Percentiles rank a stretch among this genome's conserved stretches.
Evolutionary conservation across 768 basidiomycete genomes (phyloP).

Genomic region (Russula foetens): DNA sequence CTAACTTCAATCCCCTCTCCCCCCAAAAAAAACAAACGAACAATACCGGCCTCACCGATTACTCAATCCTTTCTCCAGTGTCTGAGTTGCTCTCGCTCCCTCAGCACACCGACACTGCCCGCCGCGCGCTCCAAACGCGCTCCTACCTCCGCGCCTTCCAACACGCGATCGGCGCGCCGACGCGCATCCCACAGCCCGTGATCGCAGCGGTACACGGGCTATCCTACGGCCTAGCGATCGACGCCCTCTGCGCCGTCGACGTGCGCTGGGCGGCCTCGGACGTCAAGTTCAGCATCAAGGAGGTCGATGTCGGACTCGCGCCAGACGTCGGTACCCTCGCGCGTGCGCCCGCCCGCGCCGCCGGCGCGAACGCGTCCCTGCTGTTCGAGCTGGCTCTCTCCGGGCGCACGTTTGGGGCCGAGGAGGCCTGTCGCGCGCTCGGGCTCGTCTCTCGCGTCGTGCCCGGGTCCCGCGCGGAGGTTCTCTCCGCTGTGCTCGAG

Average conservation of each 20-base stretch:
- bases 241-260: slow-evolving; percentile 71
- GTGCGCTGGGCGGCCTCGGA: slow-evolving; percentile 64
- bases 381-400: slow-evolving; percentile 73
- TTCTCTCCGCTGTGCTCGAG: slow-evolving; percentile 55
- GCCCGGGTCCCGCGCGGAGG: slow-evolving; percentile 54
- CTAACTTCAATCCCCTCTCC: no score
- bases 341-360: slow-evolving; percentile 57
- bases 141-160: slow-evolving; percentile 55
- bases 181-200: slow-evolving; percentile 67
- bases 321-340: slow-evolving; percentile 86
- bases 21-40: no score
- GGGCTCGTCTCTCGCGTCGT: slow-evolving; percentile 68
- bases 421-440: slow-evolving; percentile 51
- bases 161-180: slow-evolving; percentile 56
- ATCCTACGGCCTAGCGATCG: slow-evolving; percentile 69
- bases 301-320: slow-evolving; percentile 81
- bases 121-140: slow-evolving; percentile 42
- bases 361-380: slow-evolving; percentile 60
- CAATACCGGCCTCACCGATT: no score
- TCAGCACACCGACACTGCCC: slow-evolving; percentile 37
- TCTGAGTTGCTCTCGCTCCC: slow-evolving; percentile 26
- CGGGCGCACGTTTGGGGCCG: slow-evolving; percentile 56
- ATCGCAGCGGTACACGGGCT: slow-evolving; percentile 75
- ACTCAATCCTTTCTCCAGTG: no score
- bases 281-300: slow-evolving; percentile 65